Percentiles rank a stretch among this genome's conserved stretches.
These are phyloP conservation scores for Podaxis carcinomalis DNA, from an alignment of 768 basidiomycete genomes.

Conservation along the genomic window DNA sequence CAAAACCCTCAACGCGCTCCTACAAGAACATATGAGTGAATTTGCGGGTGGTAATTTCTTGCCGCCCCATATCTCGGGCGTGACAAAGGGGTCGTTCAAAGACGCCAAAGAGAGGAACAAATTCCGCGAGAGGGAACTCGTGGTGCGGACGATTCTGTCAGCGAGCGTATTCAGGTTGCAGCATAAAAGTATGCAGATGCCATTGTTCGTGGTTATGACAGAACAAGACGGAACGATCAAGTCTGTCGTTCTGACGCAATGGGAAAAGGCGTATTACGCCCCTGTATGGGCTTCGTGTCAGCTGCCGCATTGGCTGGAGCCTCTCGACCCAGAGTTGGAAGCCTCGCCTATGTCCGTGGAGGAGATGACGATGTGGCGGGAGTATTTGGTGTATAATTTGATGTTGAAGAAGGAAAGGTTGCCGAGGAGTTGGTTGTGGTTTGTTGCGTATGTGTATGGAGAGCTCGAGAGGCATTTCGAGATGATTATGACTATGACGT, in stretches of 20 bases:
- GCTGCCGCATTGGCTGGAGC: constrained; percentile 10
- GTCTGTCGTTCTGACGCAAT: constrained; percentile 11
- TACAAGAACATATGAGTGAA: constrained; percentile 8
- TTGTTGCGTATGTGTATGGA: constrained; percentile 9
- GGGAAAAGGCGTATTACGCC: constrained; percentile 10
- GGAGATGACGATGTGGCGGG: constrained; percentile 10
- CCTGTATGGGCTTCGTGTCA: constrained; percentile 11
- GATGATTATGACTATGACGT: constrained; percentile 9
- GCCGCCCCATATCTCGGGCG: constrained; percentile 7
- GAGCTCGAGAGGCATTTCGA: constrained; percentile 11
- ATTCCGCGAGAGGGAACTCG: constrained; percentile 1
- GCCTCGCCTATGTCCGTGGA: background rate
- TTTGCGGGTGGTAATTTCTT: constrained; percentile 10
- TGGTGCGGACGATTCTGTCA: constrained; percentile 6
- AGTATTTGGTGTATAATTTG: constrained; percentile 7
- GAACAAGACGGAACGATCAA: constrained; percentile 7
- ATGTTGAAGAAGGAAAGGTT: constrained; percentile 11
- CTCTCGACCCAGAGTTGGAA: constrained; percentile 5
- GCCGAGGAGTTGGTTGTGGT: constrained; percentile 12
- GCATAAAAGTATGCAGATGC: constrained; percentile 9
- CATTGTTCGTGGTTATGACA: constrained; percentile 5
- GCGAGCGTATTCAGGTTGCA: constrained; percentile 3
- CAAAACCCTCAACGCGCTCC: constrained; percentile 5
- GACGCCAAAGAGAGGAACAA: constrained; percentile 8
- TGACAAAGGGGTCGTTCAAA: constrained; percentile 3